Evolutionary conservation across 2,329 filamentous ascomycete genomes (phyloP), one percentile per base, ranked within the genome.

Genomic region (Pyrenochaeta sp.): DNA sequence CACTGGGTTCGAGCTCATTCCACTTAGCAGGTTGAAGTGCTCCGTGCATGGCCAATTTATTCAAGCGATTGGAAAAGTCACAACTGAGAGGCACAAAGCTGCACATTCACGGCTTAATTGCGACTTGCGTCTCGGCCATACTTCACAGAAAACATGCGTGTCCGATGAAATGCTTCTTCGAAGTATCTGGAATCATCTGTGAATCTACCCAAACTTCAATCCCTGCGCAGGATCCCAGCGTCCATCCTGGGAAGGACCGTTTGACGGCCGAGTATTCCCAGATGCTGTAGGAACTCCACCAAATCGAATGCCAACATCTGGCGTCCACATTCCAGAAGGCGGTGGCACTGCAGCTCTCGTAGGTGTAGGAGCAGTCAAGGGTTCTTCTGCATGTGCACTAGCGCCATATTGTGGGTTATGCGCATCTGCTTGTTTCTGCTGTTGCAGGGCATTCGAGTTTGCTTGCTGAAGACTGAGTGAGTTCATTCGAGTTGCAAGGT

Each of bases 291-390:
- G 68, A 21, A 69, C 57, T 3, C 78, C 82, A 1, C 85, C 85
- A 74, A 97, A 96, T 51, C 87, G 88, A 66, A 96, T 95, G 0
- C 89, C 90, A 81, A 91, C 88, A 2, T 89, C 87, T 0, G 92
- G 91, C 49, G 86, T 88, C 92, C 92, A 97, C 72, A 90, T 87
- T 6, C 83, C 77, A 64, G 83, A 75, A 57, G 79, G 66, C 2
- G 67, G 72, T 14, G 61, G 69, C 18, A 67, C 60, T 37, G 68
- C 73, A 31, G 75, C 75, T 50, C 75, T 65, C n/a, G 75, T 77
- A 9, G 77, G 76, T 4, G 70, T 76, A 14, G 74, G 71, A 10
- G 74, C 77, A 71, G 88, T 72, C 61, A 88, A 83, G 15, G 87
- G 85, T 41, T 82, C 79, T 40, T 82, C 82, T 2, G 81, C 81